Evolutionary conservation across 371 early-diverging fungal species (phyloP).

Genomic region (Apophysomyces trapeziformis): DNA sequence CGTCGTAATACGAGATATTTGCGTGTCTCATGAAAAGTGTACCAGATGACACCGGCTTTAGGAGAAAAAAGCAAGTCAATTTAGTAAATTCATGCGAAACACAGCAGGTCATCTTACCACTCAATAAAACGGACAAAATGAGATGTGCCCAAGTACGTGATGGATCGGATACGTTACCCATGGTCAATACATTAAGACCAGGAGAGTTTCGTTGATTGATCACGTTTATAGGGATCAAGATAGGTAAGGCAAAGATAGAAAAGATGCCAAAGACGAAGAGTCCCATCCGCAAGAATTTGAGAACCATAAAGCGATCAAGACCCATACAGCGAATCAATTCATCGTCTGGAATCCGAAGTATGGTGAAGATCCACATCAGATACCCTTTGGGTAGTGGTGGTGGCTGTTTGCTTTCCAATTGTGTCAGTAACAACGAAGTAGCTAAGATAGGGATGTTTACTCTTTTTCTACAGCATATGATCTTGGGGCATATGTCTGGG

Average conservation of each 20-base stretch:
- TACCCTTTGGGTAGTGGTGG: conserved; percentile 55
- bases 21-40: conserved; percentile 65
- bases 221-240: conserved; percentile 72
- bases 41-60: conserved; percentile 51
- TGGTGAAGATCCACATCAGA: conserved; percentile 64
- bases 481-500: conserved; percentile 73
- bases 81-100: not conserved
- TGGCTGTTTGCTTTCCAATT: conserved; percentile 51
- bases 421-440: too few species aligned
- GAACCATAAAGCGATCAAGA: conserved; percentile 80
- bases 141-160: conserved; percentile 73
- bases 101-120: conserved; percentile 39
- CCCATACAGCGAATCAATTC: conserved; percentile 66
- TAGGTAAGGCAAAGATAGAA: conserved; percentile 61
- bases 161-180: conserved; percentile 63
- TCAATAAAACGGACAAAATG: conserved; percentile 61
- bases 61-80: not conserved
- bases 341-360: conserved; percentile 61
- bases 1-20: conserved; percentile 73
- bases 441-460: conserved; percentile 30
- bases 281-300: conserved; percentile 71
- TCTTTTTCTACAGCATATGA: conserved; percentile 67
- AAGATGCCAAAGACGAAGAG: conserved; percentile 57
- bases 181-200: conserved; percentile 60
- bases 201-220: conserved; percentile 39